Percentiles rank a stretch among this genome's conserved stretches.
Conservation (phyloP, 495 filamentous ascomycete genomes). For the Penicillium waksmanii region DNA sequence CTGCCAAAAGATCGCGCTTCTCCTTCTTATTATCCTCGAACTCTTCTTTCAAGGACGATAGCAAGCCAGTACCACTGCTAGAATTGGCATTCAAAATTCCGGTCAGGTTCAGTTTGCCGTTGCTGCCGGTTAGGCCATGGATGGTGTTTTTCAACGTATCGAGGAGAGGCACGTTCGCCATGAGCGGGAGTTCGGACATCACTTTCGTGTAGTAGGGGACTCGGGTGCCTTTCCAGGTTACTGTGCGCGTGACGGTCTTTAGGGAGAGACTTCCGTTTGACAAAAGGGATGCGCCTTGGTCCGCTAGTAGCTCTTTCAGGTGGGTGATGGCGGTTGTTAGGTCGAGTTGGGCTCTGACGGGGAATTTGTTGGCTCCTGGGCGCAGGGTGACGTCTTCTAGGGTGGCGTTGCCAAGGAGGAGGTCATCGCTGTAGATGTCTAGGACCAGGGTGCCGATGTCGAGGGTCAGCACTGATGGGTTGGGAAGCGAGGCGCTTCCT, state of each 20-base stretch:
- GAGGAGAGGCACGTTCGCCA: conserved; percentile 35
- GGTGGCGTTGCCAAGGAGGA: conserved; percentile 56
- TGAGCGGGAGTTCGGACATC: conserved; percentile 40
- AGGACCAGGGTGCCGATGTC: conserved; percentile 43
- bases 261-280: conserved; percentile 36
- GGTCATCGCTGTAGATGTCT: conserved; percentile 37
- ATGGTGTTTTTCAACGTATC: conserved; percentile 40
- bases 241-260: conserved; percentile 33
- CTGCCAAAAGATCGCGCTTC: neutral
- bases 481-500: conserved; percentile 42
- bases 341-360: conserved; percentile 49
- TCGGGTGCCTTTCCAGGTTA: conserved; percentile 37
- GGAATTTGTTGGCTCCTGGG: conserved; percentile 61
- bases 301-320: conserved; percentile 30
- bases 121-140: conserved; percentile 20
- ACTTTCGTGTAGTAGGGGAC: conserved; percentile 48
- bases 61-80: conserved; percentile 4
- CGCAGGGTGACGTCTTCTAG: conserved; percentile 59
- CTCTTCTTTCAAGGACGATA: conserved; percentile 12
- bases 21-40: conserved; percentile 1
- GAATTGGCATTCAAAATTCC: conserved; percentile 11
- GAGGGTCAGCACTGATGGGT: conserved; percentile 42
- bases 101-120: conserved; percentile 15
- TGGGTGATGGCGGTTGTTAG: conserved; percentile 35
- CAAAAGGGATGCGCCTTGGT: conserved; percentile 34